A percentile compares a stretch with the other conserved stretches of the same genome.
Conservation (phyloP, 139 green algal genomes). For the Chlorella sp. region DNA sequence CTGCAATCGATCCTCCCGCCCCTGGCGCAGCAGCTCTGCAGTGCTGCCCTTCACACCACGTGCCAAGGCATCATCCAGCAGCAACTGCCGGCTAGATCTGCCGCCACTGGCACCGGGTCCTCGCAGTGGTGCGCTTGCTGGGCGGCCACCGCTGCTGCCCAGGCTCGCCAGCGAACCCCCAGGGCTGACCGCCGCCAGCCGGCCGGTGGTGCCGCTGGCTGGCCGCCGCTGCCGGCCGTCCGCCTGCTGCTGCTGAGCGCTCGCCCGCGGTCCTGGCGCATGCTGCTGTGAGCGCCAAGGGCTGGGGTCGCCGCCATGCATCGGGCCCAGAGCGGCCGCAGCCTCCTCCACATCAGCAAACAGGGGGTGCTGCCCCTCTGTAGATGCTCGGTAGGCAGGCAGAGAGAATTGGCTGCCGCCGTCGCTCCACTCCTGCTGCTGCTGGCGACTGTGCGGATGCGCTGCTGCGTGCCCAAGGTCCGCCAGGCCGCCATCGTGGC, state of each 20-base stretch:
- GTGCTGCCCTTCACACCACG: background rate
- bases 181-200: background rate
- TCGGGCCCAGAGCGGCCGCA: background rate
- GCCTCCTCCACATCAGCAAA: constrained; percentile 18
- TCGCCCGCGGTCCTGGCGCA: background rate
- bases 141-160: background rate
- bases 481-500: background rate
- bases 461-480: no score
- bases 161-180: background rate
- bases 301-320: background rate
- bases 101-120: background rate
- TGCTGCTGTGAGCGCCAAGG: constrained; percentile 17
- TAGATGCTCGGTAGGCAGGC: constrained; percentile 10
- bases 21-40: background rate
- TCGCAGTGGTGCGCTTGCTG: background rate
- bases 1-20: constrained; percentile 16
- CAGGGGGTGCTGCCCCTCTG: background rate
- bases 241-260: background rate
- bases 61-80: background rate
- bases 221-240: background rate
- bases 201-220: background rate
- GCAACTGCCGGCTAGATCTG: background rate
- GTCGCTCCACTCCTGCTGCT: no score
- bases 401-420: background rate
- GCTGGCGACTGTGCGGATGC: no score